A percentile compares a stretch with the other conserved stretches of the same genome.
phyloP scores from a whole-genome alignment of 2,329 filamentous ascomycete genomes.

The Drechslerella coelobrocha region DNA sequence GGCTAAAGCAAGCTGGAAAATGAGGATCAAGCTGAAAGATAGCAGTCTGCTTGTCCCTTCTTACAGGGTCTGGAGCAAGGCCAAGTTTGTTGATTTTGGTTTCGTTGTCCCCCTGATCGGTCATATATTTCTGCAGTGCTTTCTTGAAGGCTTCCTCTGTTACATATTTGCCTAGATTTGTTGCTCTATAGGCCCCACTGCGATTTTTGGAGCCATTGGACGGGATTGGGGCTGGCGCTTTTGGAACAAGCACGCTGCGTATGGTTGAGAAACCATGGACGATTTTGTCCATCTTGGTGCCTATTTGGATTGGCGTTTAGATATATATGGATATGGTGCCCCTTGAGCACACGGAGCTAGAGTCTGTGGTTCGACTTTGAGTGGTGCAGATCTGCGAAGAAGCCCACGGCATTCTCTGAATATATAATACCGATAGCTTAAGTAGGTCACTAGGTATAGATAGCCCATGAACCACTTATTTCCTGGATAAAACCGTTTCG shows the following conservation, averaged over 20 bases:
- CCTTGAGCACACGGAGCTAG: too few species aligned
- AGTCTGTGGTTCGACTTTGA: too few species aligned
- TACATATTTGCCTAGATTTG: constrained; percentile 5
- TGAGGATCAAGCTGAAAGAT: constrained; percentile 20
- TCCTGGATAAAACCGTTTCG: too few species aligned
- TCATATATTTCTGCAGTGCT: background rate
- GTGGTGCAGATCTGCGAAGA: background rate
- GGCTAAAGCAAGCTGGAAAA: background rate
- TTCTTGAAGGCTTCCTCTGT: constrained; percentile 12
- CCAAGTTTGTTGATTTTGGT: constrained; percentile 15
- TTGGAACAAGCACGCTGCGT: background rate
- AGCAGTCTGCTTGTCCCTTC: constrained; percentile 8
- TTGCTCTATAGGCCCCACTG: constrained; percentile 18
- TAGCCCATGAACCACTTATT: too few species aligned
- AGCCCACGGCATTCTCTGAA: too few species aligned
- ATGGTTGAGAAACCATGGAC: too few species aligned
- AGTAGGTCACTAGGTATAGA: too few species aligned
- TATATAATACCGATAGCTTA: too few species aligned
- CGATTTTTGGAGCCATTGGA: constrained; percentile 16
- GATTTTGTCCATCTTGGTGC: too few species aligned
- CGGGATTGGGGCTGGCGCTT: too few species aligned
- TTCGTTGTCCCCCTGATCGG: background rate
- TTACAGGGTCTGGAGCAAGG: constrained; percentile 20
- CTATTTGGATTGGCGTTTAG: too few species aligned
- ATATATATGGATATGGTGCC: too few species aligned